These are phyloP conservation scores for Sphaerostilbella broomeana DNA, from an alignment of 2,329 filamentous ascomycete genomes.

Conservation along the genomic window DNA sequence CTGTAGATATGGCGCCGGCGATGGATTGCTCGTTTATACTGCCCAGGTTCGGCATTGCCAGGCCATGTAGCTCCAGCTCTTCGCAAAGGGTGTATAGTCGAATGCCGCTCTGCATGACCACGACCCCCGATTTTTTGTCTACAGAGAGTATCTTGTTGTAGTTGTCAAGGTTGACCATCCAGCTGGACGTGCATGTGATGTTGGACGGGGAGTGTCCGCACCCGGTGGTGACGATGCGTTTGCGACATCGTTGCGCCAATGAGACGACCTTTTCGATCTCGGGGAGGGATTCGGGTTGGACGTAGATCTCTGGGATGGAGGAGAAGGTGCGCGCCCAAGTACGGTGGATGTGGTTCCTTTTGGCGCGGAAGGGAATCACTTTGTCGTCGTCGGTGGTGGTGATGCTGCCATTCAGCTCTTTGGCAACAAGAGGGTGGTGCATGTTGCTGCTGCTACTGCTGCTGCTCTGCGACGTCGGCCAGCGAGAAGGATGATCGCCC, in stretches of 20 bases:
- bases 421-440: too few species aligned
- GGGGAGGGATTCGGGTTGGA: slow-evolving; percentile 69
- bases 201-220: slow-evolving; percentile 89
- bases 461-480: too few species aligned
- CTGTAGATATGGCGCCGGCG: slow-evolving; percentile 85
- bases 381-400: slow-evolving; percentile 19
- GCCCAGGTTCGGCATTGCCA: slow-evolving; percentile 86
- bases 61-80: slow-evolving; percentile 64
- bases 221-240: slow-evolving; percentile 78
- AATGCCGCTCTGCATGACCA: slow-evolving; percentile 84
- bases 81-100: slow-evolving; percentile 67
- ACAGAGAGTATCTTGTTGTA: slow-evolving; percentile 67
- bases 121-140: slow-evolving; percentile 56
- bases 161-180: slow-evolving; percentile 89
- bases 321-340: slow-evolving; percentile 95
- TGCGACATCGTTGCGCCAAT: slow-evolving; percentile 72
- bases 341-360: slow-evolving; percentile 66
- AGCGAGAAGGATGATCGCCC: too few species aligned
- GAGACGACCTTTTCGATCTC: slow-evolving; percentile 81
- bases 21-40: slow-evolving; percentile 94
- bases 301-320: slow-evolving; percentile 82
- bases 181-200: slow-evolving; percentile 85
- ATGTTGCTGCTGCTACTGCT: too few species aligned
- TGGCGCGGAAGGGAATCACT: slow-evolving; percentile 67
- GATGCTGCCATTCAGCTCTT: slow-evolving; percentile 1